Base-by-base conservation (phyloP, 2,329 filamentous ascomycete genomes). In the Colletotrichum sp. region DNA sequence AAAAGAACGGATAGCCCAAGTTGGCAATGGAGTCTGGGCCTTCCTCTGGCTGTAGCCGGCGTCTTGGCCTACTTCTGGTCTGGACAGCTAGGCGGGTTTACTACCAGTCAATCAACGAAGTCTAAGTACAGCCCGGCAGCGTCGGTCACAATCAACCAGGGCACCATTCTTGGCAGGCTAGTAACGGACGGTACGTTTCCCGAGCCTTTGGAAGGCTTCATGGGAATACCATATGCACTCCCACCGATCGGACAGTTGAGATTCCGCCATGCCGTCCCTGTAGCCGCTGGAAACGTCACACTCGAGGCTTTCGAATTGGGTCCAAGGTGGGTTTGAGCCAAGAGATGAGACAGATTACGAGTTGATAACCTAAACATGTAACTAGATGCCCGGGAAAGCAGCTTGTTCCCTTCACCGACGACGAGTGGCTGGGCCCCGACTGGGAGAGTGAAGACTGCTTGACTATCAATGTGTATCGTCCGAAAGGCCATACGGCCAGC, bases 381-480 rank as follows among this genome's bases (percentile, higher is more conserved):
- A 3, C 8, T 34, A 83, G 82, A 77, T 83, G 81, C 28, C 81
- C 81, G 7, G 81, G 81, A 3, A 79, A 79, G 43, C 81, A 83
- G 67, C 78, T 83, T 1, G 80, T 82, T 4, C 80, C 81, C 5
- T 83, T 83, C 36, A 79, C 80, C 24, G 80, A 83, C 52, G 81
- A 83, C 30, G 79, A 79, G 3, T 66, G 80, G 3, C 78, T 83
- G 2, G 81, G 81, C 1, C 81, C 81, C 3, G 81, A 83, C 58
- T 78, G 78, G 52, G 80, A 83, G 76, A 81, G 86, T 65, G 90
- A 92, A 81, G 85, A 90, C 80, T 91, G 89, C 72, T 83, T 92
- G 43, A 89, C 88, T 75, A 80, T 87, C 15, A 91, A 91, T 78
- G 81, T 92, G 13, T 89, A 86, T 78, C 85, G 88, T 15, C 86